Conservation (phyloP, 176 grass and related monocot genomes). For the Cenchrus americanus region DNA sequence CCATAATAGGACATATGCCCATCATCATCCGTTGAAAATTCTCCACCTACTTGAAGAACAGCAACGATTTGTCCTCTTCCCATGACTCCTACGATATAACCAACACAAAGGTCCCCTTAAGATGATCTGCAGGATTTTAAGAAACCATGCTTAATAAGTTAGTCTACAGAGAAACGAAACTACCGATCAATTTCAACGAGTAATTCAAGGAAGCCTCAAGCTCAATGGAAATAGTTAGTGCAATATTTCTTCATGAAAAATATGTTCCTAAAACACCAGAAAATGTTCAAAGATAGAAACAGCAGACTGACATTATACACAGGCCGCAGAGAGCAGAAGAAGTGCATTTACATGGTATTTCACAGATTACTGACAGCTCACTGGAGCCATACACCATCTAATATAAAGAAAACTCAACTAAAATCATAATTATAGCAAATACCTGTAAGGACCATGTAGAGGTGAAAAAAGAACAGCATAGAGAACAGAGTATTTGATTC, state of each 20-base stretch:
- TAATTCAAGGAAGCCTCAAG: background rate
- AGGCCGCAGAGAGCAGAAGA: background rate
- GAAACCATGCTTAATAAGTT: background rate
- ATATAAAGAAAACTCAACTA: background rate
- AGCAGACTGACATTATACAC: background rate
- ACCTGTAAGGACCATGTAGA: background rate
- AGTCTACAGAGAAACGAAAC: slow-evolving; percentile 7
- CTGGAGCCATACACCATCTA: background rate
- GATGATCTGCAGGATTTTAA: background rate
- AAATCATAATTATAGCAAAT: background rate
- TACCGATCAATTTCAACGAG: background rate
- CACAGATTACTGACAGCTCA: background rate
- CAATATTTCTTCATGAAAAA: slow-evolving; percentile 8
- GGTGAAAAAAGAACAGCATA: background rate
- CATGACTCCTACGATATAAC: slow-evolving; percentile 32
- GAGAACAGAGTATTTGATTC: background rate
- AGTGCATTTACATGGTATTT: background rate
- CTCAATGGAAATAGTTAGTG: slow-evolving; percentile 20
- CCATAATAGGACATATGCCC: slow-evolving; percentile 88
- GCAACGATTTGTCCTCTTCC: slow-evolving; percentile 71
- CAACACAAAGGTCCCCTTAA: background rate
- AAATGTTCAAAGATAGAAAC: slow-evolving; percentile 28
- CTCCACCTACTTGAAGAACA: slow-evolving; percentile 86
- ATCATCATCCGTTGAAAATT: slow-evolving; percentile 75
- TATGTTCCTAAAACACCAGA: slow-evolving; percentile 1